phyloP scores from a whole-genome alignment of 148 eudicot species.

The Polygonum aviculare region DNA sequence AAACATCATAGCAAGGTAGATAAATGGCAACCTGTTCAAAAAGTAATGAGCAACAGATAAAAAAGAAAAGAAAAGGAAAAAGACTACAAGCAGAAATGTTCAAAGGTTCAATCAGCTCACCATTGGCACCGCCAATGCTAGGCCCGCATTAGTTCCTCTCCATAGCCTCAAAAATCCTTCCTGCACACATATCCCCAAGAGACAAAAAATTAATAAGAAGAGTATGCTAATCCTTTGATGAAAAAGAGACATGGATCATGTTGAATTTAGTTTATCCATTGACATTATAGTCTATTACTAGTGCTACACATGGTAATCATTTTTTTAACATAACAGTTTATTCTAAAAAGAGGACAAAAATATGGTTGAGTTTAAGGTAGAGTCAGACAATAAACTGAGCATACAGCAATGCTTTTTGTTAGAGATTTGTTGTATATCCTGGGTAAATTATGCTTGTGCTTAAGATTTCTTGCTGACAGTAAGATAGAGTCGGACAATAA shows the following conservation, averaged over 20 bases:
- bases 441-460: no score
- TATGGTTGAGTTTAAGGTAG: no score
- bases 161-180: slow-evolving; percentile 82
- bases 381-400: no score
- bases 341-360: no score
- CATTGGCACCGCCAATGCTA: slow-evolving; percentile 92
- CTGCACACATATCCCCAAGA: slow-evolving; percentile 30
- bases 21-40: slow-evolving; percentile 78
- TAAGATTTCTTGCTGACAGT: no score
- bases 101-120: slow-evolving; percentile 34
- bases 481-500: no score
- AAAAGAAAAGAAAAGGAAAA: not conserved
- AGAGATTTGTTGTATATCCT: no score
- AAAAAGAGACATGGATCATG: not conserved
- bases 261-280: no score
- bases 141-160: slow-evolving; percentile 97
- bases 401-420: no score
- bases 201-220: not conserved
- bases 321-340: no score
- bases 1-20: slow-evolving; percentile 85
- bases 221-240: not conserved
- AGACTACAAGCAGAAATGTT: not conserved
- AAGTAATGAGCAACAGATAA: slow-evolving; percentile 8
- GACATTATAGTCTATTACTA: no score
- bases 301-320: no score